Conservation (phyloP, 805 yeast species). For the Dipodascopsis tothii region DNA sequence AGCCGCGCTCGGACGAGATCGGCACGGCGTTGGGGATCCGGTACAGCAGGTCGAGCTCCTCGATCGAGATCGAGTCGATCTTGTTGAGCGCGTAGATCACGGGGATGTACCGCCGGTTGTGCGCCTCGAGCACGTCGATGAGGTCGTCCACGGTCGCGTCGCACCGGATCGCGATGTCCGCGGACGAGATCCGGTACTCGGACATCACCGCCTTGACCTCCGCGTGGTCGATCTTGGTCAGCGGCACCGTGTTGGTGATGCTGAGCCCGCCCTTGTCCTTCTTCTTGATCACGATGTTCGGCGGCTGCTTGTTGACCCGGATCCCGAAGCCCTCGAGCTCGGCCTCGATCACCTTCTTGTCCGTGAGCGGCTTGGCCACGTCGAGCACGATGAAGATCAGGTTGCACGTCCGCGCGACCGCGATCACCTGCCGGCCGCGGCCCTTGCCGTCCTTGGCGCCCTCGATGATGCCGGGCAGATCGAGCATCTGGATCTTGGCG, state of each 20-base stretch:
- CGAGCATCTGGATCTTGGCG: conserved; percentile 96
- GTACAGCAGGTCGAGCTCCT: conserved; percentile 82
- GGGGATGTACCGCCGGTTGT: conserved; percentile 87
- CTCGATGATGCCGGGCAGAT: conserved; percentile 92
- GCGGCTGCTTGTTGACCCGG: conserved; percentile 79
- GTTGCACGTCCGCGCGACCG: conserved; percentile 97
- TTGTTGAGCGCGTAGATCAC: conserved; percentile 92
- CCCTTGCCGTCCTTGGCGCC: conserved; percentile 99
- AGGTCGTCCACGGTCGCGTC: conserved; percentile 97
- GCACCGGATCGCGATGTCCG: conserved; percentile 92
- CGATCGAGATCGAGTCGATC: conserved; percentile 88
- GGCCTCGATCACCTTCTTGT: conserved; percentile 85
- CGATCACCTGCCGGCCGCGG: conserved; percentile 96
- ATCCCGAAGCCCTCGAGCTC: conserved; percentile 98
- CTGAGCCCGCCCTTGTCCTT: conserved; percentile 95
- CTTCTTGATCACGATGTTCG: conserved; percentile 83
- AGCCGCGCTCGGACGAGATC: conserved; percentile 87
- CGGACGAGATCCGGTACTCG: conserved; percentile 90
- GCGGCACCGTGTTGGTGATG: conserved; percentile 85
- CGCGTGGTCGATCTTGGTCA: conserved; percentile 84
- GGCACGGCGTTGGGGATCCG: conserved; percentile 97
- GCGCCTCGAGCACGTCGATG: conserved; percentile 87
- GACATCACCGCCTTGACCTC: conserved; percentile 93
- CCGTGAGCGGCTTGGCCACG: conserved; percentile 91
- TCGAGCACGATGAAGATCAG: conserved; percentile 87